These are phyloP conservation scores for Saturnispora hagleri DNA, from an alignment of 805 yeast species.

Conservation along the genomic window DNA sequence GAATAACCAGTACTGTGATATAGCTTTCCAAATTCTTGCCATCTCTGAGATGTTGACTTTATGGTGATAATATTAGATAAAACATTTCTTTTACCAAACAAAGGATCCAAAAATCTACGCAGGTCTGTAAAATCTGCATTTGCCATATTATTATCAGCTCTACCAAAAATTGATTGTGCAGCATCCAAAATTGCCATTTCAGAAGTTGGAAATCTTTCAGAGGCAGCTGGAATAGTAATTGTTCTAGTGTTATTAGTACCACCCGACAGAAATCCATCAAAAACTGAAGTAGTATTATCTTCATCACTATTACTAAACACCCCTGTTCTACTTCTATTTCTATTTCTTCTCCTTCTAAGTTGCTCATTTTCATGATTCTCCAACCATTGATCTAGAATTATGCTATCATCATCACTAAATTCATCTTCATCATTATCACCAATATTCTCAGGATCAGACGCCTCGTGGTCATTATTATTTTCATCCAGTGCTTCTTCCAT, in stretches of 20 bases:
- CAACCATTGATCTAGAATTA: conserved; percentile 26
- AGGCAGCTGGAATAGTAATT: conserved; percentile 4
- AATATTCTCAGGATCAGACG: conserved; percentile 14
- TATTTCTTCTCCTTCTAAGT: conserved; percentile 16
- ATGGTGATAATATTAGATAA: conserved; percentile 14
- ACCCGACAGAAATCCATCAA: neutral
- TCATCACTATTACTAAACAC: conserved; percentile 19
- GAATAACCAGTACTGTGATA: conserved; percentile 28
- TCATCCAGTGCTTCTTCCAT: conserved; percentile 20
- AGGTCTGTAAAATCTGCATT: conserved; percentile 3
- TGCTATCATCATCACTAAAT: conserved; percentile 24
- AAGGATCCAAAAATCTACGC: conserved; percentile 13
- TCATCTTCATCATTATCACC: conserved; percentile 18
- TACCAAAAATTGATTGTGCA: conserved; percentile 9
- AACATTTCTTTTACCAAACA: conserved; percentile 5
- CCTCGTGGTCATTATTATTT: conserved; percentile 8
- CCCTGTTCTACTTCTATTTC: conserved; percentile 9
- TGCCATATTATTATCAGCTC: neutral
- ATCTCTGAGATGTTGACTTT: conserved; percentile 47
- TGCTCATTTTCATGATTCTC: conserved; percentile 23
- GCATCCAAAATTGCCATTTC: conserved; percentile 5
- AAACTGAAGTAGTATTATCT: conserved; percentile 14
- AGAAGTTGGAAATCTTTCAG: neutral
- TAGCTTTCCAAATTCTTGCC: conserved; percentile 51
- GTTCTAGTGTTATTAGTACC: neutral